Percentiles rank a stretch among this genome's conserved stretches.
Conservation (phyloP, 345 rosid species). For the Eucalyptus camaldulensis region DNA sequence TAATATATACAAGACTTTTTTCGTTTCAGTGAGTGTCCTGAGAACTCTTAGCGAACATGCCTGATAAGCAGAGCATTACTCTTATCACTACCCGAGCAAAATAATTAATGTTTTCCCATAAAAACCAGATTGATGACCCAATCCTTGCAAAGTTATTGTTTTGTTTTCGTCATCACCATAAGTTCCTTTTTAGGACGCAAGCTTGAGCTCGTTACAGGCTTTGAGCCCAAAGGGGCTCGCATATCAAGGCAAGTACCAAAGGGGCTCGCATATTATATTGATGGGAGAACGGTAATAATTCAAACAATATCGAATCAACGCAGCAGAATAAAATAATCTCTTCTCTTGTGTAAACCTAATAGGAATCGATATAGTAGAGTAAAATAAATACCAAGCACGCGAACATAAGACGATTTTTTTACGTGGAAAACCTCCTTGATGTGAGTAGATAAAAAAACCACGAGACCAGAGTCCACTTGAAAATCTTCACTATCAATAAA, state of each 20-base stretch:
- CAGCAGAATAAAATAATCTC: too few species aligned
- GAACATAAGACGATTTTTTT: too few species aligned
- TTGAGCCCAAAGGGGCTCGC: not conserved
- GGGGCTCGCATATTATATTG: not conserved
- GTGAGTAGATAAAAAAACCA: too few species aligned
- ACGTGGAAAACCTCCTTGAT: too few species aligned
- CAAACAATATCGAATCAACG: too few species aligned
- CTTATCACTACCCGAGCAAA: not conserved
- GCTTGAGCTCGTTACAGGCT: not conserved
- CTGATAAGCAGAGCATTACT: not conserved
- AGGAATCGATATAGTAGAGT: too few species aligned
- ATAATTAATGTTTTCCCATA: not conserved
- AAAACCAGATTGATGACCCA: not conserved
- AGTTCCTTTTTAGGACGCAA: not conserved
- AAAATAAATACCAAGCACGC: too few species aligned
- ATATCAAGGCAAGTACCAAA: not conserved
- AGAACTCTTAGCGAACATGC: not conserved
- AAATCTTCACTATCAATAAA: too few species aligned
- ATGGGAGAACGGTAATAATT: too few species aligned
- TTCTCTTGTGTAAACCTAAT: too few species aligned
- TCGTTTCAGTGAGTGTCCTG: not conserved
- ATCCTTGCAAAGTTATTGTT: not conserved
- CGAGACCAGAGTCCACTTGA: too few species aligned
- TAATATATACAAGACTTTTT: not conserved
- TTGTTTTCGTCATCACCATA: not conserved